phyloP scores from a whole-genome alignment of 1,139 yeast genomes.

The Magnusiomyces paraingens region DNA sequence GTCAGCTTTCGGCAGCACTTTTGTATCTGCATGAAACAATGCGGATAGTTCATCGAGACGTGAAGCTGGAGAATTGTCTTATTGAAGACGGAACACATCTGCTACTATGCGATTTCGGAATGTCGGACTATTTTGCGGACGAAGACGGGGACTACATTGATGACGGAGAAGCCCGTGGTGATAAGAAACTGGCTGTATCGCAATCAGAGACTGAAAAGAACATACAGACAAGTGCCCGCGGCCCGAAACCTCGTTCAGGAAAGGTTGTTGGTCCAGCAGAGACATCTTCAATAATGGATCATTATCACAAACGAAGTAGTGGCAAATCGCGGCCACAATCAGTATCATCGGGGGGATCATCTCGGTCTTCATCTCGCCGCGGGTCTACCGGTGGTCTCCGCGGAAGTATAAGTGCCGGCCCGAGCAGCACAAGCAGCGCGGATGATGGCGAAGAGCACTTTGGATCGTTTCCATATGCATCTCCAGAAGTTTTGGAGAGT shows the following conservation, averaged over 20 bases:
- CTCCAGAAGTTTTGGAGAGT: constrained; percentile 70
- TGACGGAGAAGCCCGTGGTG: constrained; percentile 14
- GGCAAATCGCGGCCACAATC: neutral
- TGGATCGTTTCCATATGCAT: constrained; percentile 88
- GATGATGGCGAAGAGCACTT: constrained; percentile 34
- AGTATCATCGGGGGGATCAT: neutral
- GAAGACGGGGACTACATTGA: neutral
- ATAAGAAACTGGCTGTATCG: constrained; percentile 30
- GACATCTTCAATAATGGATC: constrained; percentile 25
- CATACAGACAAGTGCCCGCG: constrained; percentile 8
- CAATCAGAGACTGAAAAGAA: constrained; percentile 11
- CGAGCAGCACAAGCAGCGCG: neutral
- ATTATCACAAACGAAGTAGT: constrained; percentile 17
- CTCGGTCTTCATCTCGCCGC: constrained; percentile 8
- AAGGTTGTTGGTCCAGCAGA: constrained; percentile 27
- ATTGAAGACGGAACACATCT: constrained; percentile 38
- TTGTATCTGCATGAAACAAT: constrained; percentile 65
- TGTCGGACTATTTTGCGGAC: constrained; percentile 45
- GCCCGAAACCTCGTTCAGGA: constrained; percentile 1
- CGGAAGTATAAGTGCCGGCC: constrained; percentile 6
- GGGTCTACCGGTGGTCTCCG: constrained; percentile 7
- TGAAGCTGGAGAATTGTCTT: constrained; percentile 80
- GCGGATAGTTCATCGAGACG: constrained; percentile 74
- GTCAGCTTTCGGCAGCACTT: constrained; percentile 58
- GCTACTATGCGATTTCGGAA: constrained; percentile 79